A percentile compares a stretch with the other conserved stretches of the same genome.
Evolutionary conservation across 1,139 yeast species (phyloP).

Genomic region (Blastobotrys raffinosifermentans): DNA sequence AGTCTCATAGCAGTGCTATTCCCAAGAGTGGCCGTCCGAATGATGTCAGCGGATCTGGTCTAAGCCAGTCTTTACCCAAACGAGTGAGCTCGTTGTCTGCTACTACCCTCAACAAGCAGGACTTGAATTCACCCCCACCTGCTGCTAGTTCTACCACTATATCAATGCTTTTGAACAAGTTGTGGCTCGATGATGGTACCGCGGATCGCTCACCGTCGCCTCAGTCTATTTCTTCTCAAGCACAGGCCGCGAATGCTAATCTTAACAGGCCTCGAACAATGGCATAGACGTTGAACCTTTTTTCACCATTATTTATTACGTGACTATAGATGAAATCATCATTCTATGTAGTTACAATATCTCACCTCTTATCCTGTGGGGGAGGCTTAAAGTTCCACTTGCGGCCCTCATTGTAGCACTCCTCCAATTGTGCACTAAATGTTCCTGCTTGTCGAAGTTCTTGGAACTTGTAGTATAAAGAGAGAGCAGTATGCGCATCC

Average conservation of each 20-base stretch:
- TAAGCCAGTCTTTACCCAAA: conserved; percentile 22
- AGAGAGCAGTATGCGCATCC: conserved; percentile 85
- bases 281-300: too few species aligned
- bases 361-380: conserved; percentile 20
- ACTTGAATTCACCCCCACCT: conserved; percentile 3
- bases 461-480: conserved; percentile 65
- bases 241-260: conserved; percentile 6
- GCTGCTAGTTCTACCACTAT: conserved; percentile 3
- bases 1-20: conserved; percentile 4
- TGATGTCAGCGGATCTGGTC: conserved; percentile 13
- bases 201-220: too few species aligned
- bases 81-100: conserved; percentile 20
- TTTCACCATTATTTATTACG: too few species aligned
- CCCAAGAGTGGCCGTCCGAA: conserved; percentile 8
- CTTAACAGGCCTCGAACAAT: conserved; percentile 4
- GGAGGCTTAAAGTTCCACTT: conserved; percentile 56
- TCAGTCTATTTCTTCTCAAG: conserved; percentile 4
- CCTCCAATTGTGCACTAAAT: conserved; percentile 56
- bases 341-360: not conserved
- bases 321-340: too few species aligned
- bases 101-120: conserved; percentile 14
- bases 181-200: not conserved
- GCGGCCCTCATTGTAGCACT: conserved; percentile 74
- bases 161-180: conserved; percentile 1
- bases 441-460: conserved; percentile 53